Evolutionary conservation across 345 rosid genomes (phyloP), one percentile per base, ranked within the genome.

Genomic region (Capsella bursapastoris): DNA sequence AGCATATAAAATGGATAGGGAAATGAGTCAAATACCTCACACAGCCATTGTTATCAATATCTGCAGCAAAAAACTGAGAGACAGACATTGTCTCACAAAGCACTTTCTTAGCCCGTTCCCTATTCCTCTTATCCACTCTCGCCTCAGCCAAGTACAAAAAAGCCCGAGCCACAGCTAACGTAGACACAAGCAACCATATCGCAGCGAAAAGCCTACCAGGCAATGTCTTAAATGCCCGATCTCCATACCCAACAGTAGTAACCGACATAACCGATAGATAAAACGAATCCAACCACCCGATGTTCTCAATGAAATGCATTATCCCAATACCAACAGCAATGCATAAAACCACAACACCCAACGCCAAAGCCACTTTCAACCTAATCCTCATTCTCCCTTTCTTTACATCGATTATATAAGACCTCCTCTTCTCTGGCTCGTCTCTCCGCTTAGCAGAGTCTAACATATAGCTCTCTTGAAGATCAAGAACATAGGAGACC

Each of bases 331-430:
- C 97, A 76, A 86, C 49, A 53, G 96, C 99, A 58, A 90, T 95
- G 43, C 97, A 95, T 41, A 92, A 79, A 59, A 90, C 92, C 82
- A 92, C 96, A 80, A 90, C 97, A 45, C 90, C 93, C 37, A 95
- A 80, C 22, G 99, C 99, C 75, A 95, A 83, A 8, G 79, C 97
- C 48, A 95, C 99, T 87, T 92, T 95, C 89, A 88, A 85, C 77
- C 99, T 85, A 49, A 95, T 95, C 83, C 99, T 87, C 94, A 92
- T 92, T 70, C 99, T 90, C 34, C 99, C 99, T 69, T 95, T 95
- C 83, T 92, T 92, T 64, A 92, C 87, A 86, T 95, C 97, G 28
- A 95, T 76, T 29, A 95, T 90, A 74, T 81, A 86, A 3, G 90
- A 84, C 12, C 78, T 86, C 0, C 76, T 78, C 0, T 84, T 73